Conservation (phyloP, 2,329 filamentous ascomycete genomes). For the Cladosporium sphaerospermum region DNA sequence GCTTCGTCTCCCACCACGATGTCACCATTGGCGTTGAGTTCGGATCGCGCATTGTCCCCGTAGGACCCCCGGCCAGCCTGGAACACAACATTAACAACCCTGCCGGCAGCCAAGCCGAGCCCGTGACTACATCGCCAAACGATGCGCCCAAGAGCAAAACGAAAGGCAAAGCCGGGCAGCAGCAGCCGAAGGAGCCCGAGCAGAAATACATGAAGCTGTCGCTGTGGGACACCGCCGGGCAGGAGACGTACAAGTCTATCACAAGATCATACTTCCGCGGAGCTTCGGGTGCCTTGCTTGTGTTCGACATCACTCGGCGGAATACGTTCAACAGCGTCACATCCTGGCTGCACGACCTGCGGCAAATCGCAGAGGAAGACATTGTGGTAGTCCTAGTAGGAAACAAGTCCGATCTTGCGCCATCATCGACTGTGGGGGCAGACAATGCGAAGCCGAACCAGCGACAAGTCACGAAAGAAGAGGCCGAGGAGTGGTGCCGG, state of each 20-base stretch:
- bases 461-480: constrained; percentile 71
- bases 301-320: constrained; percentile 87
- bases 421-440: constrained; percentile 33
- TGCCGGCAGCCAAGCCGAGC: constrained; percentile 14
- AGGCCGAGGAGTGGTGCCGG: constrained; percentile 85
- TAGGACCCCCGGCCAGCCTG: constrained; percentile 71
- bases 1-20: constrained; percentile 90
- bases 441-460: constrained; percentile 46
- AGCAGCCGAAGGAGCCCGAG: constrained; percentile 31
- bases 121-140: constrained; percentile 14
- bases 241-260: constrained; percentile 96
- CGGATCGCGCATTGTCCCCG: constrained; percentile 84
- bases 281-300: constrained; percentile 69
- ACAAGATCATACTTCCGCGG: constrained; percentile 91
- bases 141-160: constrained; percentile 14
- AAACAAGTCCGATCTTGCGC: constrained; percentile 83
- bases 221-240: constrained; percentile 92
- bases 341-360: constrained; percentile 88
- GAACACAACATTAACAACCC: constrained; percentile 51
- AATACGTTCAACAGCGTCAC: constrained; percentile 83
- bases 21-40: constrained; percentile 97
- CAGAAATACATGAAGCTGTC: constrained; percentile 87
- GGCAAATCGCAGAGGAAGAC: constrained; percentile 90
- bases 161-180: constrained; percentile 26
- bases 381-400: constrained; percentile 93